Percentiles rank a stretch among this genome's conserved stretches.
phyloP scores from a whole-genome alignment of 2,329 filamentous ascomycete genomes.

The Fusarium miscanthi region DNA sequence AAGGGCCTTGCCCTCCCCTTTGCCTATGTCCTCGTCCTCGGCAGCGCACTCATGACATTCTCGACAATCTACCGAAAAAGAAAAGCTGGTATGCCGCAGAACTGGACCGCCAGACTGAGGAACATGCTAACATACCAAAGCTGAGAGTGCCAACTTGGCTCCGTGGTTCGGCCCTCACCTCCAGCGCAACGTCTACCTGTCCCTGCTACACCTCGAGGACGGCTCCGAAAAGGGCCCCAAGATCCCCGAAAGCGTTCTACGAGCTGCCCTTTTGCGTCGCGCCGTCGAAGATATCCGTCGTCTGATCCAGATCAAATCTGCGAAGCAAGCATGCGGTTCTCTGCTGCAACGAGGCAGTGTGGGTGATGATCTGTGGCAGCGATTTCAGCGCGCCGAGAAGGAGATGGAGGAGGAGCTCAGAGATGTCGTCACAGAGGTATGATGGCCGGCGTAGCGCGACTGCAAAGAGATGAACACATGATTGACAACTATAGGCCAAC shows the following conservation, averaged over 20 bases:
- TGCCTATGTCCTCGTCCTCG: conserved; percentile 87
- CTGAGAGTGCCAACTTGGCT: conserved; percentile 83
- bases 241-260: conserved; percentile 85
- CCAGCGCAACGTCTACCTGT: conserved; percentile 94
- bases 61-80: conserved; percentile 92
- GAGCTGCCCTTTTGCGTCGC: conserved; percentile 87
- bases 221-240: conserved; percentile 73
- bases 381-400: conserved; percentile 91
- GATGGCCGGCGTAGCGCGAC: not conserved
- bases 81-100: conserved; percentile 73
- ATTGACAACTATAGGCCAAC: conserved; percentile 74
- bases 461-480: not conserved
- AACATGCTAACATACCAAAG: conserved; percentile 54
- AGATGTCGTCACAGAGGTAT: conserved; percentile 92
- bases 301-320: conserved; percentile 86
- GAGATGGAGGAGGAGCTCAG: conserved; percentile 97
- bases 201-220: conserved; percentile 81
- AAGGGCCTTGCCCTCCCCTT: conserved; percentile 86
- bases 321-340: conserved; percentile 87
- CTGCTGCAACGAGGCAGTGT: conserved; percentile 91
- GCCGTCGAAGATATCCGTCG: conserved; percentile 94
- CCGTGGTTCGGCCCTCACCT: conserved; percentile 95
- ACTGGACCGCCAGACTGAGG: not conserved
- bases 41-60: conserved; percentile 91
- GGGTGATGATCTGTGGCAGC: conserved; percentile 94